Base-by-base conservation (phyloP, 169 alveolate species). In the Cryptosporidium meleagridis region DNA sequence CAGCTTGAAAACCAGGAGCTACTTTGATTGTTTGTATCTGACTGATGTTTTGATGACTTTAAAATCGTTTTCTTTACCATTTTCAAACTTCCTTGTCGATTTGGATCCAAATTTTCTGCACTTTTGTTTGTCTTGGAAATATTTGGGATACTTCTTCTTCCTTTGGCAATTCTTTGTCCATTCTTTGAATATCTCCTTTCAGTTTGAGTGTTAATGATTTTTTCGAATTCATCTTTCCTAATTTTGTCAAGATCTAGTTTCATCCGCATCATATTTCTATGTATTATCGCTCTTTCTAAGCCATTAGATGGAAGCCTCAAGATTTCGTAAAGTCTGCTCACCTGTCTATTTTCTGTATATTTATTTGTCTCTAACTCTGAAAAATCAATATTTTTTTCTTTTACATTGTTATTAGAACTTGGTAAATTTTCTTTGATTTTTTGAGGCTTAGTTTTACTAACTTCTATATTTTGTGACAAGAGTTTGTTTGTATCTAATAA, bases 251-350 rank as follows among this genome's bases (percentile, higher is more conserved):
- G 48, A 73, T 73, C 86, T 29, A 73, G 71, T 26, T 39, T 73
- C 86, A 73, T 73, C 18, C 35, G 86, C 53, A 73, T 73, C 44
- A 73, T 73, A 37, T 73, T 73, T 73, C 86, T 73, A 23, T 59
- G 44, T 10, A 73, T 73, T 33, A 73, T 37, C 7, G 48, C 58
- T 31, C 37, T 73, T 73, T 73, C 86, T 7, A 73, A 6, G n/a
- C 55, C 55, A n/a, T 33, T 73, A 1, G 71, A 29, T n/a, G 58
- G 55, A 5, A 55, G 26, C n/a, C 18, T 73, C 44, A 53, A 29
- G 6, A 29, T 14, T n/a, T 37, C 21, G 51, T 55, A 16, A 7
- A n/a, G 1, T 52, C 23, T 55, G 16, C n/a, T 37, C 18, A 9
- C 58, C 35, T 59, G 26, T n/a, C n/a, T 37, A 18, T 29, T 72